Conservation (phyloP, 768 basidiomycete species). For the Cyclocybe cylindracea region DNA sequence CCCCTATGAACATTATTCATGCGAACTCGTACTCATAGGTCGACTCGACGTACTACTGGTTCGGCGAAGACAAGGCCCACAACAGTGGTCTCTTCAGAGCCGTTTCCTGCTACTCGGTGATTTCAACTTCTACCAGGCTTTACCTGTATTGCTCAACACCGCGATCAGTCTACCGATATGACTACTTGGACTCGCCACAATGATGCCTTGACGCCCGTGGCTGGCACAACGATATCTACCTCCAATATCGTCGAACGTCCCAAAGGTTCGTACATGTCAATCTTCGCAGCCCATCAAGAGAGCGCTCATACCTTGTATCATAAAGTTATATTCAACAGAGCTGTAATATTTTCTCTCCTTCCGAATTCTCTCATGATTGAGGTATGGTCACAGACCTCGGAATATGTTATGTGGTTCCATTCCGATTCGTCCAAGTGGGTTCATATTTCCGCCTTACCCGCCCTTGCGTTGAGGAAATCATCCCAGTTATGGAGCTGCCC, state of each 20-base stretch:
- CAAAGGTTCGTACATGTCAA: slow-evolving; percentile 42
- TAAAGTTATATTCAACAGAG: slow-evolving; percentile 54
- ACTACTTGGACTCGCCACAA: slow-evolving; percentile 57
- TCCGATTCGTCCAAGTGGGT: slow-evolving; percentile 59
- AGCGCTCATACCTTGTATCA: not conserved
- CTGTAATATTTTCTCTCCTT: slow-evolving; percentile 27
- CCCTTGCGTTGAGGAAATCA: not conserved
- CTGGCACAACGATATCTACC: slow-evolving; percentile 56
- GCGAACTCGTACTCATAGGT: slow-evolving; percentile 31
- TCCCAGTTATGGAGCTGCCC: slow-evolving; percentile 59
- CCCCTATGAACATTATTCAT: not conserved
- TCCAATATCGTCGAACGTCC: slow-evolving; percentile 63
- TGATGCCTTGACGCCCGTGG: slow-evolving; percentile 55
- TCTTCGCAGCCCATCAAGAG: not conserved
- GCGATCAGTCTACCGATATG: slow-evolving; percentile 47
- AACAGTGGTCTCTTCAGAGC: slow-evolving; percentile 58
- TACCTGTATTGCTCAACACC: slow-evolving; percentile 4
- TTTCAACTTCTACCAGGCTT: not conserved
- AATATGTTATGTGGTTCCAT: slow-evolving; percentile 77
- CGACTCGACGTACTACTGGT: slow-evolving; percentile 59
- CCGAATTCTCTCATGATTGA: not conserved
- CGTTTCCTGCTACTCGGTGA: slow-evolving; percentile 58
- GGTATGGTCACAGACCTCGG: slow-evolving; percentile 40
- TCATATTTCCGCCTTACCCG: not conserved
- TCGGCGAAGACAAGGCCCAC: slow-evolving; percentile 61